These are phyloP conservation scores for Cadophora malorum DNA, from an alignment of 2,329 filamentous ascomycete species.

Conservation along the genomic window DNA sequence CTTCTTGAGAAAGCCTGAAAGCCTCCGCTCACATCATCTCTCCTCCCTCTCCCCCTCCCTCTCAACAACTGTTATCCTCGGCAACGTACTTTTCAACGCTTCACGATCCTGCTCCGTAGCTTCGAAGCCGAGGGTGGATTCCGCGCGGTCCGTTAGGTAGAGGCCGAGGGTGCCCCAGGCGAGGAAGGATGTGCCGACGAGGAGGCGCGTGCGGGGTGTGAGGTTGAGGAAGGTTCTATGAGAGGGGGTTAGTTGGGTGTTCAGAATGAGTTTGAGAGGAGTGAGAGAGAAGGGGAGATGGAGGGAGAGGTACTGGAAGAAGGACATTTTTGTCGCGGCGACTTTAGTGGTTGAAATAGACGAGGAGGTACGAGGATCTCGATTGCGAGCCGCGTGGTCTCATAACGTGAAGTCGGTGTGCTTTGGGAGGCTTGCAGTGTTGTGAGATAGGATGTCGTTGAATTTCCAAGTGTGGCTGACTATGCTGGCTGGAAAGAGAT, in stretches of 20 bases:
- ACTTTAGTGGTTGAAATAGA: too few species aligned
- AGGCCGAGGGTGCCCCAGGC: constrained; percentile 78
- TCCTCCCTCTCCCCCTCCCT: neutral
- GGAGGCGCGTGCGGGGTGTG: constrained; percentile 70
- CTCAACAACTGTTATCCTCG: constrained; percentile 7
- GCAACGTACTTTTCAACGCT: neutral
- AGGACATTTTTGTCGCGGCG: too few species aligned
- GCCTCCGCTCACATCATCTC: neutral
- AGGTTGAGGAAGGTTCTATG: constrained; percentile 68
- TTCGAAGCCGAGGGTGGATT: constrained; percentile 74
- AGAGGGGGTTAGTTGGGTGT: neutral
- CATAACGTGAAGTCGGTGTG: too few species aligned
- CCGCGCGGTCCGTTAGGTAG: constrained; percentile 74
- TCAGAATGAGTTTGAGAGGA: too few species aligned
- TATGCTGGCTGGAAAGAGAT: too few species aligned
- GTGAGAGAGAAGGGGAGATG: neutral
- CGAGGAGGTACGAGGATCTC: too few species aligned
- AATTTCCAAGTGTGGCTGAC: neutral
- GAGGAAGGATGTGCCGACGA: constrained; percentile 77
- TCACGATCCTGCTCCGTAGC: constrained; percentile 63
- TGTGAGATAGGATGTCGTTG: neutral
- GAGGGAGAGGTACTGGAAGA: neutral
- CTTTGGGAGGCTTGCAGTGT: too few species aligned
- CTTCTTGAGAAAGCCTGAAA: neutral
- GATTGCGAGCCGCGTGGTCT: too few species aligned